Evolutionary conservation across 352 stramenopile species (phyloP).

Genomic region (Phytophthora lateralis): DNA sequence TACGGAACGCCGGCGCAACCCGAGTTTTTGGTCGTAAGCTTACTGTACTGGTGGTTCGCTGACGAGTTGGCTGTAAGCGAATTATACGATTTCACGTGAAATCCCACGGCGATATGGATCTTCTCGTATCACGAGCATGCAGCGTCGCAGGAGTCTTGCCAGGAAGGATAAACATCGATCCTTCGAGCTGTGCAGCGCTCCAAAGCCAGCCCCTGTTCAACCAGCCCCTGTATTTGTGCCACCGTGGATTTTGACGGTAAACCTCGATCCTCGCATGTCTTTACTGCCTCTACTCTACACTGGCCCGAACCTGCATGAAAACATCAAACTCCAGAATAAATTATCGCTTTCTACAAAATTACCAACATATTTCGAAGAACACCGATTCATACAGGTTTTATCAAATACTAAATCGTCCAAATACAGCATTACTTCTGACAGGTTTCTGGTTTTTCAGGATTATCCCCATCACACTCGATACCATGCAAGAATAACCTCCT

Average conservation of each 20-base stretch:
- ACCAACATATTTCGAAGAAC: background rate
- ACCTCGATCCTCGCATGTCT: background rate
- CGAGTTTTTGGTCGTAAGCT: no score
- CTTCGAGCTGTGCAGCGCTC: background rate
- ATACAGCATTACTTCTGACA: background rate
- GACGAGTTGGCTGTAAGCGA: conserved; percentile 6
- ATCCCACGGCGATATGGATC: background rate
- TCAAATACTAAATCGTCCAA: background rate
- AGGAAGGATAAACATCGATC: background rate
- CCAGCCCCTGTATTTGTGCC: no score
- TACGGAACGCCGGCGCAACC: no score
- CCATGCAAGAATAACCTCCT: conserved; percentile 22
- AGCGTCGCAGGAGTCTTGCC: background rate
- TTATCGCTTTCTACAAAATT: background rate
- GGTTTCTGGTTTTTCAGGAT: background rate
- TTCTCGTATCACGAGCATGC: conserved; percentile 1
- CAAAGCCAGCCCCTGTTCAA: background rate
- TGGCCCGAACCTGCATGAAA: conserved; percentile 5
- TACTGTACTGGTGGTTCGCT: background rate
- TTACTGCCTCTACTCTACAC: conserved; percentile 1
- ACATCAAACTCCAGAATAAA: background rate
- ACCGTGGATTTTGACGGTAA: background rate
- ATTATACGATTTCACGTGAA: background rate
- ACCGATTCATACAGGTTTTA: background rate
- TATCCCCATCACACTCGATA: background rate